Conservation (phyloP, 225 moss, liverwort and hornwort genomes). For the Pseudoscleropodium purum region DNA sequence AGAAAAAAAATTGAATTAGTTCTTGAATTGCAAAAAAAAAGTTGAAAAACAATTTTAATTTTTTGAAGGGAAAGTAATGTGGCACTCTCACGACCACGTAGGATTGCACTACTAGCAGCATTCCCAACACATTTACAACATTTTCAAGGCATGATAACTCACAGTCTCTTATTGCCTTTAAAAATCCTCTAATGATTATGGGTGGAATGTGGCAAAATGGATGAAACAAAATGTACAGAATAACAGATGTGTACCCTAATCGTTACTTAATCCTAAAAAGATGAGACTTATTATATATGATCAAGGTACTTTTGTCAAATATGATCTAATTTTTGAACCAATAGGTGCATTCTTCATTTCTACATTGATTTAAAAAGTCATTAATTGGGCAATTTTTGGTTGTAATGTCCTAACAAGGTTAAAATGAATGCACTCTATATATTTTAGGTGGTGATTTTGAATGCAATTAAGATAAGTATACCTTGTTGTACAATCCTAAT, state of each 20-base stretch:
- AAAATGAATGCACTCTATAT: neutral
- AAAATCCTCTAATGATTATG: too few species aligned
- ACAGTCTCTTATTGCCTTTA: too few species aligned
- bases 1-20: too few species aligned
- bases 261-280: neutral
- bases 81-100: too few species aligned
- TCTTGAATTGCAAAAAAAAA: too few species aligned
- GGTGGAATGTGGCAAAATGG: neutral
- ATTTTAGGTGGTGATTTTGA: neutral
- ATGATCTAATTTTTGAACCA: neutral
- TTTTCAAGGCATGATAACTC: too few species aligned
- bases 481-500: neutral
- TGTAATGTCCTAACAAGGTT: neutral
- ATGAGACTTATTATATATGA: neutral
- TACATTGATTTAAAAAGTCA: neutral
- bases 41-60: too few species aligned
- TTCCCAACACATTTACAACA: too few species aligned
- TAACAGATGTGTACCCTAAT: neutral
- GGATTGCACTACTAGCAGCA: too few species aligned
- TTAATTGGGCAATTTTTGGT: rapidly evolving
- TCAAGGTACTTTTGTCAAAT: neutral
- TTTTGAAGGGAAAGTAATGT: too few species aligned
- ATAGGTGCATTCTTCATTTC: neutral
- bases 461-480: neutral
- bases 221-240: neutral